Evolutionary conservation across 2,329 filamentous ascomycete genomes (phyloP).

Genomic region (Epichloe glyceriae): DNA sequence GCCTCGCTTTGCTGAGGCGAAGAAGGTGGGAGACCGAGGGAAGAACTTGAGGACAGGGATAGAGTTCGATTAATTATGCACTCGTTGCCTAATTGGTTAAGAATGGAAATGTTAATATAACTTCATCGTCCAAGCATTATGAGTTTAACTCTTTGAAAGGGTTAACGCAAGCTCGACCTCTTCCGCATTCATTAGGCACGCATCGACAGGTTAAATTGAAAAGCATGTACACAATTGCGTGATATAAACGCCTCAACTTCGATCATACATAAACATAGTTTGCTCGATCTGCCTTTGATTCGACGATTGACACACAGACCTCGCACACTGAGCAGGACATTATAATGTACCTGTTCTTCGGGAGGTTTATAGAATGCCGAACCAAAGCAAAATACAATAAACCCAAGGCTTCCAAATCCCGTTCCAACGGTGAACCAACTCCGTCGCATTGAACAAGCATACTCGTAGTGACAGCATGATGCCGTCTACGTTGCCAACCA

Average conservation of each 20-base stretch:
- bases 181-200: no score
- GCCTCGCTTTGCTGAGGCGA: no score
- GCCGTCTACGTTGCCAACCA: background rate
- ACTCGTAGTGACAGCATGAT: constrained; percentile 10
- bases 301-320: background rate
- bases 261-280: constrained; percentile 27
- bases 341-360: background rate
- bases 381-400: constrained; percentile 16
- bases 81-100: no score
- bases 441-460: constrained; percentile 22
- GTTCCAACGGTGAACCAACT: constrained; percentile 20
- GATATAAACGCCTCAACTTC: constrained; percentile 31
- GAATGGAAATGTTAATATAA: no score
- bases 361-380: constrained; percentile 7
- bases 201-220: background rate
- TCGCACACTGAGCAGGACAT: background rate
- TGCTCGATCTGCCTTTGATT: background rate
- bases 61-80: no score
- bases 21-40: no score
- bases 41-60: no score
- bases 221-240: constrained; percentile 28
- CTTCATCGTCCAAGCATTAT: no score
- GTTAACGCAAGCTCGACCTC: no score
- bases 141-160: no score
- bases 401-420: constrained; percentile 5